phyloP scores from a whole-genome alignment of 805 yeast species.

The Lipomyces yamanashiensis region DNA sequence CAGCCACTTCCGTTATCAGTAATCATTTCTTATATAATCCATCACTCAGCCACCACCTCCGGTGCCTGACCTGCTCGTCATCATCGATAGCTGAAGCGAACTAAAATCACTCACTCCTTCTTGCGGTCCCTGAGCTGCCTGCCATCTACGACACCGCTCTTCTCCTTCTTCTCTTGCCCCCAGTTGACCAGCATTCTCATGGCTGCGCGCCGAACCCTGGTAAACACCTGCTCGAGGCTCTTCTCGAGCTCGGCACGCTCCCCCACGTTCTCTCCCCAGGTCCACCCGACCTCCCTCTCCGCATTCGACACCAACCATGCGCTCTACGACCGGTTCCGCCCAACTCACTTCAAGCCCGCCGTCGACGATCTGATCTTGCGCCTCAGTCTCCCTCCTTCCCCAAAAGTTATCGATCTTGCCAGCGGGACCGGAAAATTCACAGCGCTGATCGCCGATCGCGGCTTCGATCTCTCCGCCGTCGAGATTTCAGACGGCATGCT shows the following conservation, averaged over 20 bases:
- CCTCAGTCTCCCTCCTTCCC: conserved; percentile 42
- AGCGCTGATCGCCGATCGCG: conserved; percentile 48
- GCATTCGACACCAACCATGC: conserved; percentile 60
- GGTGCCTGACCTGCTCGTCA: too few relatives aligned
- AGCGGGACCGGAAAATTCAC: conserved; percentile 72
- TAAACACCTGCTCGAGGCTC: neutral
- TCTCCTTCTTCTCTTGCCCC: too few relatives aligned
- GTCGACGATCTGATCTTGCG: conserved; percentile 52
- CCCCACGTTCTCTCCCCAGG: neutral
- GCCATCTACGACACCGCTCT: too few relatives aligned
- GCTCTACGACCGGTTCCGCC: conserved; percentile 58
- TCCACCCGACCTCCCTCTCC: conserved; percentile 50
- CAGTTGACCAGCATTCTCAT: too few relatives aligned
- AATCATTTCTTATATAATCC: too few relatives aligned
- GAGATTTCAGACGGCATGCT: conserved; percentile 67
- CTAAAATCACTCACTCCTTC: too few relatives aligned
- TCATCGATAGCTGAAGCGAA: too few relatives aligned
- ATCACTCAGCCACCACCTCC: too few relatives aligned
- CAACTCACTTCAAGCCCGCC: conserved; percentile 52
- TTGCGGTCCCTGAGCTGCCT: too few relatives aligned
- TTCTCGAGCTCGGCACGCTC: neutral
- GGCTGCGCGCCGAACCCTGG: too few relatives aligned
- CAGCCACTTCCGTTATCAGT: too few relatives aligned
- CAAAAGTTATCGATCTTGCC: conserved; percentile 55
- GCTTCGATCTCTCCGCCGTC: conserved; percentile 53